These are phyloP conservation scores for Nitzschia sp. DNA, from an alignment of 108 stramenopile species.

Conservation along the genomic window DNA sequence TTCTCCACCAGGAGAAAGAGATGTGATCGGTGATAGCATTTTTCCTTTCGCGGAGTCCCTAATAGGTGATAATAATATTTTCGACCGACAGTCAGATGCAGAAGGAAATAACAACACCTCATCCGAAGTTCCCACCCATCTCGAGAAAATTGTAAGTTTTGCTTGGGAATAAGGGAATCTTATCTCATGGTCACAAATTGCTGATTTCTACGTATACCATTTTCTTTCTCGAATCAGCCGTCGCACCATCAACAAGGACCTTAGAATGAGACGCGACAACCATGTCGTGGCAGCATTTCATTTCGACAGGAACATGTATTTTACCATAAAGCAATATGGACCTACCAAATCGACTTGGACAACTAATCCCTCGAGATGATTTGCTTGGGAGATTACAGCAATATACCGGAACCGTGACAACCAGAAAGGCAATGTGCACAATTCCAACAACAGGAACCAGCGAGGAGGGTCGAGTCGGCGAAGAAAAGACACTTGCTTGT, in stretches of 20 bases:
- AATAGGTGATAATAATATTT: slow-evolving; percentile 7
- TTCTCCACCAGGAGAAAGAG: background rate
- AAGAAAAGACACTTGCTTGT: no score
- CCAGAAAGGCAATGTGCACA: no score
- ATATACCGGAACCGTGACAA: no score
- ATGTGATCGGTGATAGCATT: slow-evolving; percentile 9
- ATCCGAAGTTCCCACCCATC: background rate
- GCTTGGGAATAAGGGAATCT: background rate
- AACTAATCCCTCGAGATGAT: background rate
- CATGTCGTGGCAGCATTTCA: background rate
- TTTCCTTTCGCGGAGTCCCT: slow-evolving; percentile 10
- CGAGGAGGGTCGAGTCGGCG: no score
- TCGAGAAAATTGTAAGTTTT: background rate
- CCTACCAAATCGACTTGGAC: background rate
- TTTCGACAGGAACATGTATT: background rate
- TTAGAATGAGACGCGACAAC: background rate
- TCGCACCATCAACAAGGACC: background rate
- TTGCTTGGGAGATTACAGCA: no score
- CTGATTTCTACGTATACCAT: background rate
- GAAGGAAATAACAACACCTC: background rate
- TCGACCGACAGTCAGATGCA: background rate
- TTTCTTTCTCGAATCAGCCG: background rate
- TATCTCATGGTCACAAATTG: background rate
- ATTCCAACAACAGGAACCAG: no score
- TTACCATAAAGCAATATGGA: background rate